These are phyloP conservation scores for Poronia punctata DNA, from an alignment of 495 filamentous ascomycete genomes.

Conservation along the genomic window DNA sequence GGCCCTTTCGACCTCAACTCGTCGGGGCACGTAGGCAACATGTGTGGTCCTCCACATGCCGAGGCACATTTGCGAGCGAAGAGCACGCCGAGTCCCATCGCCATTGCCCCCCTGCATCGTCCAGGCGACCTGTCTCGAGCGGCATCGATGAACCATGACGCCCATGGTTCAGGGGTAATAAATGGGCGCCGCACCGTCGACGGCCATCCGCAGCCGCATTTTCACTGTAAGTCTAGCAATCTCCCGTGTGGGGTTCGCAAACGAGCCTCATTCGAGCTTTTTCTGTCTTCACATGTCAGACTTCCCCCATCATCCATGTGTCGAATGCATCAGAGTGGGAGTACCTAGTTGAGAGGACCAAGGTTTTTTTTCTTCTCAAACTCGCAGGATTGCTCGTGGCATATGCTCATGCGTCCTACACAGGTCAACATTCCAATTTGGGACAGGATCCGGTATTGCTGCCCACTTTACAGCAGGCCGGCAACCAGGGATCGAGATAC, in stretches of 20 bases:
- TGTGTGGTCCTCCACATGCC: constrained; percentile 23
- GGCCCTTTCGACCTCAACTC: constrained; percentile 27
- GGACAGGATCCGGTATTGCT: constrained; percentile 21
- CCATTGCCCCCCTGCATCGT: constrained; percentile 20
- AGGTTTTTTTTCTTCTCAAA: too few species aligned
- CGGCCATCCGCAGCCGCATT: constrained; percentile 53
- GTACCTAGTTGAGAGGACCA: too few species aligned
- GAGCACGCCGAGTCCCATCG: constrained; percentile 24
- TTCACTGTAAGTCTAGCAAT: constrained; percentile 46
- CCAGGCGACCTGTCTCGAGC: constrained; percentile 27
- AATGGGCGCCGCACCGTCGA: constrained; percentile 19
- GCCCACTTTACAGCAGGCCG: constrained; percentile 21
- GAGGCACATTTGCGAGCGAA: constrained; percentile 33
- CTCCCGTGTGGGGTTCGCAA: not conserved
- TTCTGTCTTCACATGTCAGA: constrained; percentile 21
- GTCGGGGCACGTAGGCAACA: constrained; percentile 12
- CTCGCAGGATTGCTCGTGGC: constrained; percentile 10
- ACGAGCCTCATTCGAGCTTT: constrained; percentile 8
- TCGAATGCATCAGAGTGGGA: too few species aligned
- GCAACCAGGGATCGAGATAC: constrained; percentile 25
- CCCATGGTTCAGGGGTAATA: constrained; percentile 19
- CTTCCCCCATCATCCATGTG: too few species aligned
- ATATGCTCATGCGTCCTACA: constrained; percentile 24
- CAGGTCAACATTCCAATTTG: constrained; percentile 25
- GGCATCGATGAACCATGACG: constrained; percentile 20